phyloP scores from a whole-genome alignment of 495 filamentous ascomycete species.

The Aspergillus biplanus region DNA sequence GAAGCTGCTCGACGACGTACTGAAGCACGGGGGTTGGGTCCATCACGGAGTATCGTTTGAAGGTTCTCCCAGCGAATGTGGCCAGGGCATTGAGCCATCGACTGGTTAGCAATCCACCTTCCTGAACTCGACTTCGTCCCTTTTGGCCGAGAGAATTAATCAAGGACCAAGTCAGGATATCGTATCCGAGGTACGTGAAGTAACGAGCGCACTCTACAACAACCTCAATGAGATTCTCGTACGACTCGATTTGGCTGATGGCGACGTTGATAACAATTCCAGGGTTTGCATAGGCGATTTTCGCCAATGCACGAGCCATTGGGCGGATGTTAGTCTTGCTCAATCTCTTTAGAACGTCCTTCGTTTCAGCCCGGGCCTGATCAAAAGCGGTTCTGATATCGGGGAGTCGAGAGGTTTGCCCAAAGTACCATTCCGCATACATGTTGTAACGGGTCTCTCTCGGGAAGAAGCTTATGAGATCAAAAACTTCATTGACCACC shows the following conservation, averaged over 20 bases:
- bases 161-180: conserved; percentile 88
- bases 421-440: conserved; percentile 90
- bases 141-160: conserved; percentile 77
- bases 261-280: conserved; percentile 90
- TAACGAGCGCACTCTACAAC: conserved; percentile 93
- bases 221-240: conserved; percentile 88
- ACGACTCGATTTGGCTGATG: conserved; percentile 83
- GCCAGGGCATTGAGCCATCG: conserved; percentile 86
- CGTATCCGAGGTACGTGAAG: conserved; percentile 89
- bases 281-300: conserved; percentile 82
- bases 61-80: conserved; percentile 83
- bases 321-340: conserved; percentile 80
- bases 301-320: conserved; percentile 85
- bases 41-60: conserved; percentile 79
- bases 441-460: conserved; percentile 80
- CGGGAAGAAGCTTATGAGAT: conserved; percentile 76
- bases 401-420: conserved; percentile 71
- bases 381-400: conserved; percentile 81
- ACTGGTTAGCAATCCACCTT: conserved; percentile 83
- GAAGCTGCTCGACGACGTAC: conserved; percentile 84
- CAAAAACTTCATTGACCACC: conserved; percentile 81
- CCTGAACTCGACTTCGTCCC: conserved; percentile 76
- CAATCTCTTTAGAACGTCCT: conserved; percentile 79
- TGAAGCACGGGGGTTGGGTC: conserved; percentile 83
- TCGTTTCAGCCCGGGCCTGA: conserved; percentile 73